Evolutionary conservation across 164 flowering plant species (phyloP), one percentile per base, ranked within the genome.

Genomic region (Cinnamomum micranthum): DNA sequence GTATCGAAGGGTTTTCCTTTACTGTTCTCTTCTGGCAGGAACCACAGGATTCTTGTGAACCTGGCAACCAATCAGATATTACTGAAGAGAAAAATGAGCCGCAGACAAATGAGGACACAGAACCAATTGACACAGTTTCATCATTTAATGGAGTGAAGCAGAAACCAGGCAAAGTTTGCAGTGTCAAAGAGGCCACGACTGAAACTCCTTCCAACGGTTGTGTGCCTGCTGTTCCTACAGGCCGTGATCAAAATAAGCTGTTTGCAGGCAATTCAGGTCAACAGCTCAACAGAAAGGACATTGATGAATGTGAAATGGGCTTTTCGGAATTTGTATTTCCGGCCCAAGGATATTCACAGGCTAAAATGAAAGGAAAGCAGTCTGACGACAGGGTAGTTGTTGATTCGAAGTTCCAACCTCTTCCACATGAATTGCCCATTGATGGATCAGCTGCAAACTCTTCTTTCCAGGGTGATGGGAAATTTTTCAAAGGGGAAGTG

Each of bases 31-130:
- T 24, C 27, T 52, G 63, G 9, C 62, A 69, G 20, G 33, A 24
- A 50, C 31, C 58, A 19, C 75, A 92, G 98, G 98, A 91, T 82
- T 87, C 91, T 25, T 82, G 83, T 76, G 95, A 92, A 78, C 95
- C 85, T 63, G 94, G 91, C 63, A 92, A 83, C 80, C 89, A 84
- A 59, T 92, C 95, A 35, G 97, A 94, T 78, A 79, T 88, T 28
- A 90, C 92, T 11, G 93, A 91, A 77, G 97, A 94, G 75, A 83
- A 83, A 73, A 87, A 88, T 71, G 94, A 90, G 63, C 65, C 75
- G 24, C 81, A 82, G 78, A 68, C 81, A 25, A 55, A 55, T 55
- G 81, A 77, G 35, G 73, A 77, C 52, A 75, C 80, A 23, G 76
- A 41, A 22, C 65, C 69, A 41, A 50, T 65, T 73, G 80, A 50